A percentile compares a stretch with the other conserved stretches of the same genome.
Conservation (phyloP, 2,329 filamentous ascomycete genomes). For the Penicillium sp. region DNA sequence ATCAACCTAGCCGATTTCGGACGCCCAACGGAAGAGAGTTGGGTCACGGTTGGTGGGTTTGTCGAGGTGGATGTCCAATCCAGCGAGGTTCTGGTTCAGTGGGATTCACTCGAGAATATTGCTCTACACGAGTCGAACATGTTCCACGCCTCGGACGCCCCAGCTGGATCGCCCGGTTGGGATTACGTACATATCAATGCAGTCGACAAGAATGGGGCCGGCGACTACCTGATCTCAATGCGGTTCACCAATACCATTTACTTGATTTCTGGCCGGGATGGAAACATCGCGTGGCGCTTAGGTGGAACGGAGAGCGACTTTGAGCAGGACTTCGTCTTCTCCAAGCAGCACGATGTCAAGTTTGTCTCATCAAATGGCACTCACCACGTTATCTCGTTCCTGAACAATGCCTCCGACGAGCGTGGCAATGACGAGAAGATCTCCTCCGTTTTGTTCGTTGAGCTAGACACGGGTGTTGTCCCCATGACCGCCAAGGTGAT, state of each 20-base stretch:
- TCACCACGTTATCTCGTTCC: slow-evolving; percentile 30
- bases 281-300: slow-evolving; percentile 40
- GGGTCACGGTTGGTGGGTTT: slow-evolving; percentile 36
- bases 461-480: slow-evolving; percentile 26
- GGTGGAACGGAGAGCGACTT: slow-evolving; percentile 36
- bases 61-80: slow-evolving; percentile 39
- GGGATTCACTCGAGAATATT: slow-evolving; percentile 36
- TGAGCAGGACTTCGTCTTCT: slow-evolving; percentile 34
- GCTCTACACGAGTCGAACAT: slow-evolving; percentile 32
- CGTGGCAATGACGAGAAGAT: slow-evolving; percentile 24
- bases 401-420: slow-evolving; percentile 37
- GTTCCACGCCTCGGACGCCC: slow-evolving; percentile 18
- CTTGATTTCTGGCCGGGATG: slow-evolving; percentile 37
- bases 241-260: slow-evolving; percentile 41
- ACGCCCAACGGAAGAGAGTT: slow-evolving; percentile 31
- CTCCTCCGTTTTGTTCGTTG: slow-evolving; percentile 32
- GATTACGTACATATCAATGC: slow-evolving; percentile 43
- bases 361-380: slow-evolving; percentile 30
- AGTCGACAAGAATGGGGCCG: slow-evolving; percentile 39
- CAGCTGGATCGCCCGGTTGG: slow-evolving; percentile 24
- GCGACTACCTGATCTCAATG: slow-evolving; percentile 42
- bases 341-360: slow-evolving; percentile 39
- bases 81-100: slow-evolving; percentile 35
- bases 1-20: slow-evolving; percentile 30
- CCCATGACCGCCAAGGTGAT: slow-evolving; percentile 31